Conservation (phyloP, 306 rosid genomes). For the Medicago truncatula region MtrunA17r5.0-ANR NC_053043.1:1824001-1824500, state of each 20-base stretch:
- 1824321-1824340: background rate
- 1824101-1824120: background rate
- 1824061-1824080: background rate
- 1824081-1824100: background rate
- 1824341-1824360: background rate
- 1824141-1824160: background rate
- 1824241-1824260: background rate
- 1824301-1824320: constrained; percentile 5
- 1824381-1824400: background rate
- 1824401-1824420: constrained; percentile 11
- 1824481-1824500: constrained; percentile 17
- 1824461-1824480: constrained; percentile 8
- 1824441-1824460: constrained; percentile 37
- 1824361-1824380: background rate
- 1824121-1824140: background rate
- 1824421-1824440: background rate
- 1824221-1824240: constrained; percentile 7
- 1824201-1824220: background rate
- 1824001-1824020: background rate
- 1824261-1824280: background rate
- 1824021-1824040: background rate
- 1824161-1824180: background rate
- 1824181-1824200: background rate
- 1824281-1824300: constrained; percentile 1
- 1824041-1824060: background rate